Evolutionary conservation across 2,329 filamentous ascomycete genomes (phyloP).

Genomic region (Nigrospora sphaerica): DNA sequence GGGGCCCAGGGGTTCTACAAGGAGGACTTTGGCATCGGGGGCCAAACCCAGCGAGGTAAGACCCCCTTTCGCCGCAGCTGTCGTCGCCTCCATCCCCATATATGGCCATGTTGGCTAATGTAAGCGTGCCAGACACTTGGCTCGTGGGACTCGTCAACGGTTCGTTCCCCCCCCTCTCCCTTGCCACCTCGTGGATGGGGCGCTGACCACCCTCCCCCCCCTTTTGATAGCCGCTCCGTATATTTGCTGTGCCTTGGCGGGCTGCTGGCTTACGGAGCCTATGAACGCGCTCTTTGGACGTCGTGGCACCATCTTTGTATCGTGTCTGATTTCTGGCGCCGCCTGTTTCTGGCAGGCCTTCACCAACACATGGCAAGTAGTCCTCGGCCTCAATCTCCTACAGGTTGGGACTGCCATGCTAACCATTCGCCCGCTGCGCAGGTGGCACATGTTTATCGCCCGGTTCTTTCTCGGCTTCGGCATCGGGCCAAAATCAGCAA

Average conservation of each 20-base stretch:
- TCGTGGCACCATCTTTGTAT: slow-evolving; percentile 63
- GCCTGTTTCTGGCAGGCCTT: slow-evolving; percentile 30
- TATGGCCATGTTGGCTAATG: background rate
- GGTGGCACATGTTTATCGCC: slow-evolving; percentile 65
- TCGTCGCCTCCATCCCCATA: background rate
- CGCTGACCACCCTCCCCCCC: background rate
- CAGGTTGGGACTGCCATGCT: no score
- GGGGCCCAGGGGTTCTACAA: slow-evolving; percentile 62
- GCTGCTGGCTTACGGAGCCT: slow-evolving; percentile 68
- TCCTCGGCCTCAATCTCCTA: no score
- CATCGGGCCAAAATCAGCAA: slow-evolving; percentile 64
- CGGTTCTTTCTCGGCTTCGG: slow-evolving; percentile 64
- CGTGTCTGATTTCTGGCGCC: slow-evolving; percentile 53
- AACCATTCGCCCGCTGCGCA: background rate
- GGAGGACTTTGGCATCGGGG: slow-evolving; percentile 51
- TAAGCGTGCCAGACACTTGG: slow-evolving; percentile 36
- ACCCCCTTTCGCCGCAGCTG: background rate
- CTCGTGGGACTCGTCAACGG: slow-evolving; percentile 55
- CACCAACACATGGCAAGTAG: slow-evolving; percentile 23
- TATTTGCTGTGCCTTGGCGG: slow-evolving; percentile 59
- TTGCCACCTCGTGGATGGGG: background rate
- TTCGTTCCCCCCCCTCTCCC: slow-evolving; percentile 5
- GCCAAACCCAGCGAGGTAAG: slow-evolving; percentile 31
- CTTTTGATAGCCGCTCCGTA: slow-evolving; percentile 39
- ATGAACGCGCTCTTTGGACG: slow-evolving; percentile 65